phyloP scores from a whole-genome alignment of 768 basidiomycete species.

The Tulasnella sp. region DNA sequence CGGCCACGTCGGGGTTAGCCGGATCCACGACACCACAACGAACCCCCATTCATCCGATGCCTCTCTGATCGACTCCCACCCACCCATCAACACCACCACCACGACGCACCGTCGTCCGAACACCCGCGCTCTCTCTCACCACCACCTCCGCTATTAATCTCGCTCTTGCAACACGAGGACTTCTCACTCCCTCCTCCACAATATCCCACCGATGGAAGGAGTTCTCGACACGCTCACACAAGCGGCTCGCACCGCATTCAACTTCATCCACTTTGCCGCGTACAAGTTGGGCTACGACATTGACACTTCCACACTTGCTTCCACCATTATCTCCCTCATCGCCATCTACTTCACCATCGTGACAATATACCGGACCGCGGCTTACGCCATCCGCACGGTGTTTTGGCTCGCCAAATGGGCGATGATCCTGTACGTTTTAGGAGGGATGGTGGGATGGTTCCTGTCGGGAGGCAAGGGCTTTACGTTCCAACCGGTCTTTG shows the following conservation, averaged over 20 bases:
- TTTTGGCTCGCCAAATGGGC: conserved; percentile 83
- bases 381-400: conserved; percentile 67
- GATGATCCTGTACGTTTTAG: conserved; percentile 56
- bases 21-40: conserved; percentile 9
- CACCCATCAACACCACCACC: not conserved
- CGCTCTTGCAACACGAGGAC: not conserved
- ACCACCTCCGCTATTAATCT: not conserved
- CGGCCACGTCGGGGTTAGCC: conserved; percentile 14
- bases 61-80: conserved; percentile 12
- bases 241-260: not conserved
- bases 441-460: conserved; percentile 34
- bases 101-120: not conserved
- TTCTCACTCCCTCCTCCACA: conserved; percentile 19
- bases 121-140: not conserved
- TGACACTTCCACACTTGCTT: conserved; percentile 48
- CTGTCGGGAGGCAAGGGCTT: conserved; percentile 26
- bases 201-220: conserved; percentile 19
- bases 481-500: conserved; percentile 21
- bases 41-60: conserved; percentile 18
- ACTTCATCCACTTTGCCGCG: conserved; percentile 15
- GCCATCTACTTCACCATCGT: conserved; percentile 75
- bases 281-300: conserved; percentile 16
- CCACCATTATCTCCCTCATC: conserved; percentile 62
- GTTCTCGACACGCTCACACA: conserved; percentile 14
- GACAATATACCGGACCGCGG: conserved; percentile 77